These are phyloP conservation scores for Diplocarpon rosae DNA, from an alignment of 2,329 filamentous ascomycete species.

Conservation along the genomic window DNA sequence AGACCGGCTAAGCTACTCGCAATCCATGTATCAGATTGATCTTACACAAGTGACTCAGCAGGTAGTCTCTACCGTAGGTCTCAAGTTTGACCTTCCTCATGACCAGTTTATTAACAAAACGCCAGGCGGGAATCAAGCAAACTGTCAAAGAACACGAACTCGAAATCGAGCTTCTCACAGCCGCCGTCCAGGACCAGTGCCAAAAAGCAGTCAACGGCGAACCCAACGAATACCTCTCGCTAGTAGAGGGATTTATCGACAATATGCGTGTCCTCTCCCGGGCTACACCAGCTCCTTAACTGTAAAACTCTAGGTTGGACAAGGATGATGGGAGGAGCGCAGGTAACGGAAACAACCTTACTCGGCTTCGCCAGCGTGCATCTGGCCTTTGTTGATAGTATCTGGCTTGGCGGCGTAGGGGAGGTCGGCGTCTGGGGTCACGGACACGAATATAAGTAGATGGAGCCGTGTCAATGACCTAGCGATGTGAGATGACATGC, in stretches of 20 bases:
- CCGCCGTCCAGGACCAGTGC: conserved; percentile 55
- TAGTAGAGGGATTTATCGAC: conserved; percentile 65
- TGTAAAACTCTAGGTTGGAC: too few species aligned
- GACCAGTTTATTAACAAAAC: conserved; percentile 1
- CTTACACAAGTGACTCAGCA: conserved; percentile 90
- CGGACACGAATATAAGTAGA: too few species aligned
- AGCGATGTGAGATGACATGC: too few species aligned
- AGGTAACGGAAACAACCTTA: too few species aligned
- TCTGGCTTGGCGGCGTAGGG: too few species aligned
- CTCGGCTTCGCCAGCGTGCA: too few species aligned
- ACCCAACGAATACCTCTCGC: conserved; percentile 49
- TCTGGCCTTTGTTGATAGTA: too few species aligned
- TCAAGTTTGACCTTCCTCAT: not conserved
- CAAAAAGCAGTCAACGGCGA: conserved; percentile 39
- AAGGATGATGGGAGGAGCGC: too few species aligned
- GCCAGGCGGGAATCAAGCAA: conserved; percentile 17
- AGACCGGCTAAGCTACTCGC: conserved; percentile 83
- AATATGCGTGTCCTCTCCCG: conserved; percentile 36
- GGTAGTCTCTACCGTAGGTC: conserved; percentile 31
- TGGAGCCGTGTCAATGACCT: too few species aligned
- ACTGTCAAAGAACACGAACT: conserved; percentile 64
- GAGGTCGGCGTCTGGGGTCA: too few species aligned
- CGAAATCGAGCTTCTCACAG: conserved; percentile 63
- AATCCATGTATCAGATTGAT: conserved; percentile 81
- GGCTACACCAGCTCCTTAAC: conserved; percentile 3